A percentile compares a stretch with the other conserved stretches of the same genome.
Conservation (phyloP, 2,329 filamentous ascomycete species). For the Cyanodermella asteris region DNA sequence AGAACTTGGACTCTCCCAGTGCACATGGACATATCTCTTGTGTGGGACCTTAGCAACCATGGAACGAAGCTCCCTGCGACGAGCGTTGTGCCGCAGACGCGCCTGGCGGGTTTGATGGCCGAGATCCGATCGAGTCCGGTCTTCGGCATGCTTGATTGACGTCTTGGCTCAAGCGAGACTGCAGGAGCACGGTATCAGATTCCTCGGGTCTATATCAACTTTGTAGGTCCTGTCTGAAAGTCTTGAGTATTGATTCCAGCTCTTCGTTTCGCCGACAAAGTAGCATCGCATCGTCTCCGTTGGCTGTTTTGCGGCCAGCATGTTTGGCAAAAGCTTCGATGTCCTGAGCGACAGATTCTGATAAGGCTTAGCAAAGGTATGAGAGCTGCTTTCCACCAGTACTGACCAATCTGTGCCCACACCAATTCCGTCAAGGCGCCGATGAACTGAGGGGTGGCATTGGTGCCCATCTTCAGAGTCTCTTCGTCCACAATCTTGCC, state of each 20-base stretch:
- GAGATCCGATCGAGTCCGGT: no score
- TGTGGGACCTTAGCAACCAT: no score
- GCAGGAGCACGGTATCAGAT: no score
- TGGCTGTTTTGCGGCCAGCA: constrained; percentile 59
- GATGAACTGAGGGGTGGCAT: constrained; percentile 82
- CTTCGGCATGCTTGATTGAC: no score
- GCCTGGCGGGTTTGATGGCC: no score
- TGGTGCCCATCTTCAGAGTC: constrained; percentile 48
- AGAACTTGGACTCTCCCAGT: no score
- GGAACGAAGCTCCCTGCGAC: no score
- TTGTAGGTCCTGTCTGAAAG: no score
- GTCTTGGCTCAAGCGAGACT: no score
- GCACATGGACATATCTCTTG: no score
- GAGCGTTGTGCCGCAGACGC: no score
- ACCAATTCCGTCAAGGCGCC: constrained; percentile 67
- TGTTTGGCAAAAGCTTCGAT: constrained; percentile 49
- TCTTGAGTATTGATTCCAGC: constrained; percentile 51
- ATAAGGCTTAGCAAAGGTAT: neutral
- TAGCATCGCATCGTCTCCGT: constrained; percentile 69
- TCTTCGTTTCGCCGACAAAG: constrained; percentile 74
- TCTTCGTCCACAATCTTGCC: constrained; percentile 81
- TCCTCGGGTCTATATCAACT: no score
- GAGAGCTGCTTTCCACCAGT: neutral
- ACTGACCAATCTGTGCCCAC: constrained; percentile 62
- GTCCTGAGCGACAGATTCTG: constrained; percentile 35